These are phyloP conservation scores for Cyberlindnera maritima DNA, from an alignment of 805 yeast species.

Conservation along the genomic window DNA sequence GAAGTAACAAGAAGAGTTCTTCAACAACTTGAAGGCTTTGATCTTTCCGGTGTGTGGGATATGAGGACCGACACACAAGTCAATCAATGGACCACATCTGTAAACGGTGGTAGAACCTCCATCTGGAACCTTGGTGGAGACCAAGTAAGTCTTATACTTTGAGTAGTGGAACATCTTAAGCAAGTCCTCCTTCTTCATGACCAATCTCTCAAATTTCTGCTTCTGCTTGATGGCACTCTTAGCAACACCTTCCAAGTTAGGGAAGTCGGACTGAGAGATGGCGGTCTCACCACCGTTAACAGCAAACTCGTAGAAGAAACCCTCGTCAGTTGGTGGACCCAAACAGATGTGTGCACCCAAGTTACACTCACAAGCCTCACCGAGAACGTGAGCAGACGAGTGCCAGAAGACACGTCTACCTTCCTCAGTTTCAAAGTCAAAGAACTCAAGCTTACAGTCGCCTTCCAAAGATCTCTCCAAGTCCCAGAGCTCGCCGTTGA, in stretches of 20 bases:
- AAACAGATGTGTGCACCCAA: conserved; percentile 88
- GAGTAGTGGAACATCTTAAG: conserved; percentile 93
- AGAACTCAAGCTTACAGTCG: conserved; percentile 66
- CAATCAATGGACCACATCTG: conserved; percentile 96
- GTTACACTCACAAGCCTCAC: conserved; percentile 97
- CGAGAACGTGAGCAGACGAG: conserved; percentile 95
- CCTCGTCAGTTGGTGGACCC: conserved; percentile 98
- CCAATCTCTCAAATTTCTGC: conserved; percentile 92
- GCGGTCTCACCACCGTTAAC: conserved; percentile 72
- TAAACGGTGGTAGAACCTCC: conserved; percentile 95
- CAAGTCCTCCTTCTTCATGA: conserved; percentile 85
- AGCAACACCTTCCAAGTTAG: conserved; percentile 79
- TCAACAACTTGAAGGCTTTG: conserved; percentile 89
- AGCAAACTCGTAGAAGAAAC: conserved; percentile 96
- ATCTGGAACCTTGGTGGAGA: conserved; percentile 87
- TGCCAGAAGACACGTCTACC: conserved; percentile 98
- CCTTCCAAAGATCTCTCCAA: conserved; percentile 88
- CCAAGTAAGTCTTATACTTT: conserved; percentile 89
- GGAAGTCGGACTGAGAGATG: conserved; percentile 81
- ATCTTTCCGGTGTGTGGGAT: conserved; percentile 96
- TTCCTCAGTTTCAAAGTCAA: conserved; percentile 91
- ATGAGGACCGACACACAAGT: conserved; percentile 97
- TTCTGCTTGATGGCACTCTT: conserved; percentile 90
- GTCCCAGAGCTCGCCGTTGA: conserved; percentile 92
- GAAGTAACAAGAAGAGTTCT: conserved; percentile 95